Base-by-base conservation (phyloP, 371 early-diverging fungal species). In the Basidiobolus meristosporus region DNA sequence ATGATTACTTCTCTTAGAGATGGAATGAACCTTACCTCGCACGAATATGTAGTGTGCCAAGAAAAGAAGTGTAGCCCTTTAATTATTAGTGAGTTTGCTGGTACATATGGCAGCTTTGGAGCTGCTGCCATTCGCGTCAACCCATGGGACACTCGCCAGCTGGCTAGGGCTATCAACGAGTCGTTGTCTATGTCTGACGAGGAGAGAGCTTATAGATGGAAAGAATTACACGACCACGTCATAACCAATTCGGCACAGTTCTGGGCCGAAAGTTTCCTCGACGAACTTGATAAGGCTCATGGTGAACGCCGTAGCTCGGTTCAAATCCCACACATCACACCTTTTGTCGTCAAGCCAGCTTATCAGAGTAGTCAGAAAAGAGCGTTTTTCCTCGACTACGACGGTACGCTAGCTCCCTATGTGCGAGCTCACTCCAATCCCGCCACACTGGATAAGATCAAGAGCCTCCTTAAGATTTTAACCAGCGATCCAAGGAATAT, bases 21-120 rank as follows among this genome's bases (percentile, higher is more conserved):
- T 54, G 98, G 98, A 20, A 93, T 96, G 97, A 97, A 97, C 56
- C 63, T 92, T 6, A 90, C 90, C 1, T 87, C 90, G 2, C 88
- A 91, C 51, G 98, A 98, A 59, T 96, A 82, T 50, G 73, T 96
- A 39, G 85, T 82, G 7, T 92, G 91, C 54, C 91, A 91, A 47
- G 67, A 73, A 31, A 73, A 72, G 17, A 80, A 72, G 35, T 66
- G 77, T 42, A 83, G 83, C 19, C 87, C 90, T 3, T 63, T 97
- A 32, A 72, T 96, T 26, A 55, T 93, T 15, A 82, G 83, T 51
- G 86, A 91, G 65, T 92, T 92, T 70, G 90, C 98, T 0, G 98
- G 91, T 18, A 88, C 96, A 0, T 82, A 88, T 48, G 84, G 90
- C n/a, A 83, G 80, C 23, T 78, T 98, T 36, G 81, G 85, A 30